Evolutionary conservation across 2,329 filamentous ascomycete species (phyloP).

Genomic region (Diplocarpon rosae): DNA sequence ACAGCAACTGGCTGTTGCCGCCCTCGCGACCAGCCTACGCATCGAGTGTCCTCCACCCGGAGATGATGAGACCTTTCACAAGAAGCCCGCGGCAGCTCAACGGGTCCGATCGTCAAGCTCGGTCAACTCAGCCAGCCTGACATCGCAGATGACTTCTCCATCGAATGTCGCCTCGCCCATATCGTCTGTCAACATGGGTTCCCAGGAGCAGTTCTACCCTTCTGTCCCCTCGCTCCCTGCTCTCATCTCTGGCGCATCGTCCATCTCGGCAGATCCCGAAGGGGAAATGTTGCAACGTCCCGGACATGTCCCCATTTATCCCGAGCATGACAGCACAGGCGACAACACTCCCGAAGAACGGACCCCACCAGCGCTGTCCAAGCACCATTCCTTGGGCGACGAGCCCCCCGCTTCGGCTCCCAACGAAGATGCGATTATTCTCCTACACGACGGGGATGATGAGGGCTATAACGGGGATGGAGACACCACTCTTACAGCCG

Average conservation of each 20-base stretch:
- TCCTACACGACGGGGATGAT: slow-evolving; percentile 18
- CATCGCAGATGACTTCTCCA: slow-evolving; percentile 28
- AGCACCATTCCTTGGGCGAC: slow-evolving; percentile 12
- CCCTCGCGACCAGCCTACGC: slow-evolving; percentile 21
- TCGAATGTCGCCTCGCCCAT: slow-evolving; percentile 24
- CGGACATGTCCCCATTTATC: slow-evolving; percentile 34
- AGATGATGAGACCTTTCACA: slow-evolving; percentile 30
- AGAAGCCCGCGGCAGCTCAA: slow-evolving; percentile 15
- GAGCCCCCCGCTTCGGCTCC: slow-evolving; percentile 2
- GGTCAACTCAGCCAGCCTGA: slow-evolving; percentile 30
- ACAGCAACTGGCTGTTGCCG: slow-evolving; percentile 14
- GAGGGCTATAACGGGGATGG: slow-evolving; percentile 24
- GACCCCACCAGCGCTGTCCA: slow-evolving; percentile 22
- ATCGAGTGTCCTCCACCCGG: slow-evolving; percentile 36
- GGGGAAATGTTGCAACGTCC: slow-evolving; percentile 45
- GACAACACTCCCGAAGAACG: slow-evolving; percentile 22
- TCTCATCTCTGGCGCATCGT: slow-evolving; percentile 51
- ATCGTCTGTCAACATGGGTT: slow-evolving; percentile 38
- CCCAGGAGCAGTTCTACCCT: slow-evolving; percentile 32
- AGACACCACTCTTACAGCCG: slow-evolving; percentile 12
- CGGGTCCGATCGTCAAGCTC: slow-evolving; percentile 24
- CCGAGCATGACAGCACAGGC: slow-evolving; percentile 12
- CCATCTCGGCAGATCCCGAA: slow-evolving; percentile 51
- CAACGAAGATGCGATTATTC: slow-evolving; percentile 9
- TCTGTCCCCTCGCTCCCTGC: slow-evolving; percentile 55